Base-by-base conservation (phyloP, 768 basidiomycete species). In the Russula olivacea region DNA sequence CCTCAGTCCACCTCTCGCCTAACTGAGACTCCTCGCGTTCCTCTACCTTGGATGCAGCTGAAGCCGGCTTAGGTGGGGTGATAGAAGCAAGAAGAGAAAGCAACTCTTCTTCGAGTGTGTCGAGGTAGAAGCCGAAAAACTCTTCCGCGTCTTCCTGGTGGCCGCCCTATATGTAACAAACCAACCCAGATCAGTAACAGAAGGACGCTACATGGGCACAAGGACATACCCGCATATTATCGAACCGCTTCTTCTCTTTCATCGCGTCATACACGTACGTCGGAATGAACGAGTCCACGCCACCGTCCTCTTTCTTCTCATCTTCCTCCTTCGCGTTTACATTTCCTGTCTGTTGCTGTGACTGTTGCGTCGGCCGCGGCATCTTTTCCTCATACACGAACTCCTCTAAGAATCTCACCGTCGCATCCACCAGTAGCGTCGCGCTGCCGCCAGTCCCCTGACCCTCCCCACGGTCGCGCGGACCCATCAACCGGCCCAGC, bases 101-200 rank as follows among this genome's bases (percentile, higher is more conserved):
- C 12, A 98, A 72, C 76, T 98, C 96, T 72, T 99, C 96, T 73
- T 96, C 93, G 6, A 99, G 77, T 0, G 93, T 91, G 69, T 98
- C 93, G 28, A 98, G 79, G 76, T 92, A 96, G 76, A 97, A 98
- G 3, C 96, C 96, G n/a, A 98, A 79, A 74, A 97, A 98, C 74
- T 99, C 96, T 74, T 99, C 95, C 11, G 95, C 96, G 62, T 99
- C 96, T 73, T 99, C 96, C 76, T 99, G 96, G 62, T 93, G 91
- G 0, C 94, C 94, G 41, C 91, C 85, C 83, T 93, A 67, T 6
- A 34, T 34, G 34, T 52, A 6, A 36, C 66, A 59, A 17, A 41
- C 69, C 57, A 36, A 61, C 38, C 28, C 25, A 14, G 28, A 40
- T 58, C 7, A 54, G 51, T 11, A 52, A 59, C 2, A 28, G 3